phyloP scores from a whole-genome alignment of 2,329 filamentous ascomycete genomes.

The Elsinoe fawcettii region DNA sequence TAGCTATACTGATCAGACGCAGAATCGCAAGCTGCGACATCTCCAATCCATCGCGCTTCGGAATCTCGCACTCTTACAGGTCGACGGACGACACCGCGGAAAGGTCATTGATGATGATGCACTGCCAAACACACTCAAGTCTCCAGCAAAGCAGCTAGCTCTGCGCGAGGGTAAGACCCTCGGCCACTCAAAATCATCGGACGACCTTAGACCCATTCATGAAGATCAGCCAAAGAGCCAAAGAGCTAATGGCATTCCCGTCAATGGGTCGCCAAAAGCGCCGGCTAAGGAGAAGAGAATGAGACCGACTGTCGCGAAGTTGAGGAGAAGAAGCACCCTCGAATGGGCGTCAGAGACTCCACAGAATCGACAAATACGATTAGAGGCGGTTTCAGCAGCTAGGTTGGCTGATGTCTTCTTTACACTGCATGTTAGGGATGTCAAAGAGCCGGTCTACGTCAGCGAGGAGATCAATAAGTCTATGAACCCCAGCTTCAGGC shows the following conservation, averaged over 20 bases:
- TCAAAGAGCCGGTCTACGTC: slow-evolving; percentile 72
- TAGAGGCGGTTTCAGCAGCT: slow-evolving; percentile 64
- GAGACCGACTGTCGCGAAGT: slow-evolving; percentile 32
- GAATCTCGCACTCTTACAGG: slow-evolving; percentile 64
- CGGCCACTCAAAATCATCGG: slow-evolving; percentile 53
- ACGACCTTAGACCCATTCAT: slow-evolving; percentile 39
- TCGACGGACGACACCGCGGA: slow-evolving; percentile 39
- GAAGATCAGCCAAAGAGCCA: slow-evolving; percentile 18
- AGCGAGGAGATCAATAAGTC: slow-evolving; percentile 72
- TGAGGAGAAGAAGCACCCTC: slow-evolving; percentile 52
- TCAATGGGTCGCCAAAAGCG: slow-evolving; percentile 12
- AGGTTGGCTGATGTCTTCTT: slow-evolving; percentile 85
- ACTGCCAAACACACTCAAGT: slow-evolving; percentile 57
- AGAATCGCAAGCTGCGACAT: slow-evolving; percentile 85
- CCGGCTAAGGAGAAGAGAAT: background rate
- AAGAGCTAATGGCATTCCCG: background rate
- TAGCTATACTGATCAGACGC: slow-evolving; percentile 18
- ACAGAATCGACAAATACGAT: slow-evolving; percentile 59
- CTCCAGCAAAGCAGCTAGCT: slow-evolving; percentile 58
- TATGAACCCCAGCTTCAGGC: slow-evolving; percentile 86
- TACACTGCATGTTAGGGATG: slow-evolving; percentile 62
- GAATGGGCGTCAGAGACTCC: slow-evolving; percentile 56
- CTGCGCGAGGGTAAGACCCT: slow-evolving; percentile 41
- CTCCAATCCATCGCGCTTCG: slow-evolving; percentile 79
- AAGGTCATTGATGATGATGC: slow-evolving; percentile 70